Base-by-base conservation (phyloP, 2,329 filamentous ascomycete genomes). In the Aspergillus caelatus region DNA sequence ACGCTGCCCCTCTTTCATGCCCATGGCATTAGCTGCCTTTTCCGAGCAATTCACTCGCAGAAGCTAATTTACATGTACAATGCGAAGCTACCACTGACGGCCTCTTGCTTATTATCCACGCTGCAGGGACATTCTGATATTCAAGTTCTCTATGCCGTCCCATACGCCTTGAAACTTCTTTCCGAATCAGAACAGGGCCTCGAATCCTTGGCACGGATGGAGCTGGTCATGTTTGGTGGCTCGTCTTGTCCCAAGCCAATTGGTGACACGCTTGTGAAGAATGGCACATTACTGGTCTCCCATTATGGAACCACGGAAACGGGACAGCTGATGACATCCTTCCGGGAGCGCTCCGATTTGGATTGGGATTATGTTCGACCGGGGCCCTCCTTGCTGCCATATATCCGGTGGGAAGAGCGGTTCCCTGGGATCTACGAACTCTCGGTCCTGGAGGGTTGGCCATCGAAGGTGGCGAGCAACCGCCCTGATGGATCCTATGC, bases 301-400 rank as follows among this genome's bases (percentile, higher is more conserved):
- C 84, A 87, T 61, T 89, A 87, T 60, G 86, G 86, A 1, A 85
- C 82, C 3, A 89, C 87, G 0, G 88, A 90, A 71, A 85, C 83
- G 1, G 86, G 87, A 6, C 83, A 87, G 68, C 74, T 89, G 23
- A 88, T 88, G 84, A 88, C 85, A 1, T 88, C 86, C 0, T 83
- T 85, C 67, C 79, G 87, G 10, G 79, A 81, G 0, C 71, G 75
- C 3, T 81, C 76, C 1, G 87, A 89, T 71, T 81, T 81, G 28
- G 83, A 80, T 2, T 90, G 88, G 88, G 85, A 87, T 66, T 90
- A 88, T 66, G 75, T 88, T n/a, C 78, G 82, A 1, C 76, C 80
- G 0, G 70, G 80, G 0, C 72, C 78, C 0, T 70, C 74, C 10
- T 72, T 82, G 3, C 70, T 75, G 36, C 76, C 78, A 0, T 85